A percentile compares a stretch with the other conserved stretches of the same genome.
Conservation (phyloP, 495 filamentous ascomycete species). For the Penicillium antarcticum region DNA sequence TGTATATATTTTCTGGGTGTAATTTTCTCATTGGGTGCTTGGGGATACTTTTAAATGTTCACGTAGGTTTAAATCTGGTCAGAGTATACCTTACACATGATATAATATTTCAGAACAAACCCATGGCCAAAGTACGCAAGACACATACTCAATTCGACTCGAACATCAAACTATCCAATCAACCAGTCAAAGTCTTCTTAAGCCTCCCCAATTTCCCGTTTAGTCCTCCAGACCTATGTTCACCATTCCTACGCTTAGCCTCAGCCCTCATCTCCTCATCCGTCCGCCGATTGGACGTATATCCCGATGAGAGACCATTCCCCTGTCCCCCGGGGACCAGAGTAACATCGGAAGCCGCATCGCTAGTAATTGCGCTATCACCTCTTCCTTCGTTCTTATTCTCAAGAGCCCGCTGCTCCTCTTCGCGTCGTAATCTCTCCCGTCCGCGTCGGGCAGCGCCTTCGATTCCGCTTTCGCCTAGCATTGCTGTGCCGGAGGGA, state of each 20-base stretch:
- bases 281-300: no score
- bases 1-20: no score
- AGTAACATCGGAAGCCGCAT: neutral
- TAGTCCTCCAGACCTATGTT: neutral
- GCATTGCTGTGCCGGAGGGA: conserved; percentile 12
- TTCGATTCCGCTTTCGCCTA: conserved; percentile 16
- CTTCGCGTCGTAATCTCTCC: conserved; percentile 3
- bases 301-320: no score
- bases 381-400: neutral
- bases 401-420: neutral
- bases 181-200: neutral
- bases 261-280: no score
- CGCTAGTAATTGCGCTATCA: no score
- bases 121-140: no score
- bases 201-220: neutral
- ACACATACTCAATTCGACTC: no score
- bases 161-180: neutral
- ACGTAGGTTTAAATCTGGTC: no score
- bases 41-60: no score
- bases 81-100: no score
- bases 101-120: no score
- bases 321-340: neutral
- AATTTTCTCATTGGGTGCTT: no score
- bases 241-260: neutral
- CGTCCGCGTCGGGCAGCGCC: conserved; percentile 7